Base-by-base conservation (phyloP, 176 grass and related monocot species). In the Aegilops sharonensis region DNA sequence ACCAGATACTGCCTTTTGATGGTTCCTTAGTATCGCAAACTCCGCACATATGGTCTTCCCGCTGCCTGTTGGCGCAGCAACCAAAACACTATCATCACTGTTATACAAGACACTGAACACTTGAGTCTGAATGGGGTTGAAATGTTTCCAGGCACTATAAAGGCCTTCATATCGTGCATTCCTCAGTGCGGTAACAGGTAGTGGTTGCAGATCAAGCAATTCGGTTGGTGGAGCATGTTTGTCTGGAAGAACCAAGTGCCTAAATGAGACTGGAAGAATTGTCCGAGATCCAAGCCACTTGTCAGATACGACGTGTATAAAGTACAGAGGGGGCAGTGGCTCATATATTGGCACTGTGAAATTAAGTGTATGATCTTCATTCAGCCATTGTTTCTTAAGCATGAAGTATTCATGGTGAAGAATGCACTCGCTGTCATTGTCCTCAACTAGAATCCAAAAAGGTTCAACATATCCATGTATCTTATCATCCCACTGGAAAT, bases 371-470 rank as follows among this genome's bases (percentile, higher is more conserved):
- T 97, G 92, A 68, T 94, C 92, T 86, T 97, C 90, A 71, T 97
- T 92, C 20, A 94, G 78, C 43, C 92, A 88, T 42, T 97, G 90
- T 77, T 94, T 97, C 88, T 94, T 97, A 82, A 97, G 90, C 86
- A 91, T 92, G 86, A 97, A 97, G 85, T 97, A 97, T 79, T 97
- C 95, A 89, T 97, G 95, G 68, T 97, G 95, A 83, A 97, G 92
- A 80, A 97, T 91, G 84, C 83, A 91, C 64, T 94, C 95, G 40
- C 92, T 88, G 68, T 97, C 95, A 76, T 52, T 76, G 15, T 76
- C 72, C 72, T 76, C 72, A 11, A 76, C 25, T 20, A 76, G 43
- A 52, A 52, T 47, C 72, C 72, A 76, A 31, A 76, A 76, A 9
- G 72, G 45, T 47, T 76, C 72, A 8, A 76, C 72, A 15, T 31